These are phyloP conservation scores for Hibiscus mutabilis DNA, from an alignment of 345 rosid genomes.

Conservation along the genomic window DNA sequence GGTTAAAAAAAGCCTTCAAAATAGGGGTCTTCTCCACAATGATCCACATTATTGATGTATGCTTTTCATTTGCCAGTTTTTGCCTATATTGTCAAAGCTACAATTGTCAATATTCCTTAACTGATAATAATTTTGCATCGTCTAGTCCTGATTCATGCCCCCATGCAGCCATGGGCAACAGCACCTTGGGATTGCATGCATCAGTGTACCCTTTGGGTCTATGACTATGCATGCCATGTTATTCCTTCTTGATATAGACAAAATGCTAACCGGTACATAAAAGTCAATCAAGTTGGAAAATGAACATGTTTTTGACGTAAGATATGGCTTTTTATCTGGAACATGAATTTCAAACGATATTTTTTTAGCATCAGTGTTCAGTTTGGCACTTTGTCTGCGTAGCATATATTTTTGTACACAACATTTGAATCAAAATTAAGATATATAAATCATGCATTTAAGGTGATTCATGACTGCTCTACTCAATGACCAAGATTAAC, in stretches of 20 bases:
- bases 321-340: neutral
- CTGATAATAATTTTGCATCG: neutral
- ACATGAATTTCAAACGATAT: neutral
- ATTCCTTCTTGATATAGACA: neutral
- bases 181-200: slow-evolving; percentile 4
- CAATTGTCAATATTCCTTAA: neutral
- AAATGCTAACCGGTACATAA: neutral
- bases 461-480: too few species aligned
- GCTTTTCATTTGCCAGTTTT: neutral
- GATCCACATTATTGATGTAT: neutral
- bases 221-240: neutral
- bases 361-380: too few species aligned
- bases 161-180: slow-evolving; percentile 3
- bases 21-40: neutral
- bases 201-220: neutral
- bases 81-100: neutral
- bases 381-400: too few species aligned
- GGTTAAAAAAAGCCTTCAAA: slow-evolving; percentile 1
- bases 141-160: neutral
- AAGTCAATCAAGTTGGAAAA: neutral
- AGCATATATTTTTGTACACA: neutral
- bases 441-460: neutral
- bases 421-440: neutral
- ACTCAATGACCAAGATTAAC: too few species aligned
- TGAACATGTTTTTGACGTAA: neutral